Conservation (phyloP, 2,329 filamentous ascomycete genomes). For the Polytolypa hystricis region DNA sequence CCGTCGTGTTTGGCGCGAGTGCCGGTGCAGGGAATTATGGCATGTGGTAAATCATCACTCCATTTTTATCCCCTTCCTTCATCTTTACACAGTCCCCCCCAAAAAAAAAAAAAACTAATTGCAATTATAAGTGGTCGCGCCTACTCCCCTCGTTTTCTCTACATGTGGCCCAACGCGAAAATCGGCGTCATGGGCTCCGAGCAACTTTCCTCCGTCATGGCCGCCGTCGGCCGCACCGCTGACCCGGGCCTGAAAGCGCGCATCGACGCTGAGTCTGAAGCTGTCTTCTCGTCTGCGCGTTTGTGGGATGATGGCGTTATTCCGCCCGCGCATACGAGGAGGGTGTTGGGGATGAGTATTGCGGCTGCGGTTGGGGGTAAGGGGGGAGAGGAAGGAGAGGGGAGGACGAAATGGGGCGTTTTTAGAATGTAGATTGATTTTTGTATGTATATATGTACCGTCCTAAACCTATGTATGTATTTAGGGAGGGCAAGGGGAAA, state of each 20-base stretch:
- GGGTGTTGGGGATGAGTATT: constrained; percentile 61
- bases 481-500: no score
- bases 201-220: constrained; percentile 87
- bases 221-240: constrained; percentile 72
- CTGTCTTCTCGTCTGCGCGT: constrained; percentile 74
- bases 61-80: constrained; percentile 2
- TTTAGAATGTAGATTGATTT: constrained; percentile 63
- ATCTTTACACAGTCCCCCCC: background rate
- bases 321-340: constrained; percentile 62
- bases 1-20: constrained; percentile 85
- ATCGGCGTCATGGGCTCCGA: constrained; percentile 94
- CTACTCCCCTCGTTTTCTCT: constrained; percentile 81
- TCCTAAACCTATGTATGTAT: no score
- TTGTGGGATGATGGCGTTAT: constrained; percentile 87
- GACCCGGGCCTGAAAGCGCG: constrained; percentile 71
- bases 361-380: constrained; percentile 59
- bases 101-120: constrained; percentile 3
- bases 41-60: constrained; percentile 58
- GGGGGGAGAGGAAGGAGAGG: constrained; percentile 42
- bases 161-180: constrained; percentile 97
- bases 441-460: no score
- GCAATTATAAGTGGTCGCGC: constrained; percentile 56
- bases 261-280: constrained; percentile 84
- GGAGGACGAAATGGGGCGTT: constrained; percentile 61
- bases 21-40: constrained; percentile 96